Evolutionary conservation across 768 basidiomycete genomes (phyloP), one percentile per base, ranked within the genome.

Genomic region (Xerocomellus intermedius): DNA sequence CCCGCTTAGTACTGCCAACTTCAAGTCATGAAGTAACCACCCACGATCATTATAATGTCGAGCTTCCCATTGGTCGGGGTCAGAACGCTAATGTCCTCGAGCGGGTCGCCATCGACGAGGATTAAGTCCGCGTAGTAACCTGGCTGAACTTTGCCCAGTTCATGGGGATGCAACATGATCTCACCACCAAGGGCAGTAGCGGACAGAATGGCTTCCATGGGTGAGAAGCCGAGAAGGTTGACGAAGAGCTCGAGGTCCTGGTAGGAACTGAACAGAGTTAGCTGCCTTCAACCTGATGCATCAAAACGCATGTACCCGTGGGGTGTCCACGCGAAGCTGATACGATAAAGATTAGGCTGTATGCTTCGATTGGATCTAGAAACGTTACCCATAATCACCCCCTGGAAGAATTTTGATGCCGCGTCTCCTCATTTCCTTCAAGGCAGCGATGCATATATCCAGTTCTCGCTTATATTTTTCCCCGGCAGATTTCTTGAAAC

Each of bases 51-150:
- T 17, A 74, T 63, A 1, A 74, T 22, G 48, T 73, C 71, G 24
- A 74, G 55, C 46, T 72, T 74, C 19, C 66, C 64, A 6, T 61
- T 61, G 52, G 63, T 60, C 55, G 66, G 55, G 5, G 70, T 71
- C 39, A 74, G 49, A 12, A 74, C 52, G 5, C 58, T 54, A 49
- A 74, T 74, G 50, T 74, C 70, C 14, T 74, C 66, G 17, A 74
- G 59, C 5, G 73, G 74, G 50, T 75, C 64, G 2, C 74, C 73
- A 48, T 71, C 64, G 2, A 75, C 68, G 14, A 74, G 68, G 30
- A 74, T 58, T 30, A 75, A 61, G 45, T 74, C 73, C 5, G 73
- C 73, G 19, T 69, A 75, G 55, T 68, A 75, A 10, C 74, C 73
- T 1, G 73, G 70, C 17, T 67, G 64, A 39, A 75, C 65, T 47